Percentiles rank a stretch among this genome's conserved stretches.
phyloP scores from a whole-genome alignment of 129 eudicot genomes.

The Helianthus tuberosus region DNA sequence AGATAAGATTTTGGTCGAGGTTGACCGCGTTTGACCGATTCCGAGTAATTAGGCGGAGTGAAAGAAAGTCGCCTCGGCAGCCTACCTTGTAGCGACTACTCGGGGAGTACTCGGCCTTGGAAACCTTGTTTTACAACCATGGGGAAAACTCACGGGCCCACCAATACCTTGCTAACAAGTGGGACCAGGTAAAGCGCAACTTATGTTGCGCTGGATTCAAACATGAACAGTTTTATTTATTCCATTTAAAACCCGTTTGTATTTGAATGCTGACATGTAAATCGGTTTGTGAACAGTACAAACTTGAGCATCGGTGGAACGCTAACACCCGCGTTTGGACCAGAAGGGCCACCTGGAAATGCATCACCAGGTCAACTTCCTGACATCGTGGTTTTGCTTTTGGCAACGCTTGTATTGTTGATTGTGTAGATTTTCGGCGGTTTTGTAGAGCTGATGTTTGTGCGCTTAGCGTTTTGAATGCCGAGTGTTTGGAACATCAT shows the following conservation, averaged over 20 bases:
- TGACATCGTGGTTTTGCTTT: constrained; percentile 24
- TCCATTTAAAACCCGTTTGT: not conserved
- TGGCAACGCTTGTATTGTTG: constrained; percentile 30
- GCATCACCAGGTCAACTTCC: constrained; percentile 39
- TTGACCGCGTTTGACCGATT: too few species aligned
- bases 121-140: too few species aligned
- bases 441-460: constrained; percentile 34
- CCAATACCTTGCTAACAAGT: not conserved
- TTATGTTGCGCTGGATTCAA: not conserved
- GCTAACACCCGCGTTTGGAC: constrained; percentile 69
- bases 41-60: too few species aligned
- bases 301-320: constrained; percentile 48
- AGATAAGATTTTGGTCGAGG: too few species aligned
- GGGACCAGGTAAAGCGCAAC: not conserved
- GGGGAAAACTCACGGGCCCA: not conserved
- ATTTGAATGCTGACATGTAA: constrained; percentile 21
- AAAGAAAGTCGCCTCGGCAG: too few species aligned
- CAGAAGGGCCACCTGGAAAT: constrained; percentile 52
- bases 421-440: constrained; percentile 28
- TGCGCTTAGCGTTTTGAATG: constrained; percentile 19
- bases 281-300: constrained; percentile 47
- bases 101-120: too few species aligned
- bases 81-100: too few species aligned
- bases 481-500: constrained; percentile 23
- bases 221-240: not conserved